phyloP scores from a whole-genome alignment of 306 rosid genomes.

The Glycine soja region DNA sequence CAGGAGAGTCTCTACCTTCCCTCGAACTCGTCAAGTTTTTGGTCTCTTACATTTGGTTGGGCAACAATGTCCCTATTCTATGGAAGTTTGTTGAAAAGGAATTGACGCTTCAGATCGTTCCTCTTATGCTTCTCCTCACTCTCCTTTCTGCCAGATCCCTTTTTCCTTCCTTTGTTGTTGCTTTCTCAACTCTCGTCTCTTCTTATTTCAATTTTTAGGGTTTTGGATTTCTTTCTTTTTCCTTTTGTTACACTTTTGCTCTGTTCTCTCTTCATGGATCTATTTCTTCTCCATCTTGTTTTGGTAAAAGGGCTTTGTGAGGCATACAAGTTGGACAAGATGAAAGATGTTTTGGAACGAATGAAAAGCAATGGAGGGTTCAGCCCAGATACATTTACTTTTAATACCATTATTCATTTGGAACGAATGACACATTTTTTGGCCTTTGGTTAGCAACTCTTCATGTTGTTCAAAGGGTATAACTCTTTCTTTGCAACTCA shows the following conservation, averaged over 20 bases:
- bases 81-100: slow-evolving; percentile 98
- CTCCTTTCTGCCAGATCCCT: slow-evolving; percentile 73
- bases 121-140: slow-evolving; percentile 86
- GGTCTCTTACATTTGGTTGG: slow-evolving; percentile 93
- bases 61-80: slow-evolving; percentile 79
- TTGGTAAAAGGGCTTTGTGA: slow-evolving; percentile 82
- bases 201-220: no score
- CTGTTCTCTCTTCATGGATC: no score
- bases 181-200: no score
- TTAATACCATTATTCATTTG: slow-evolving; percentile 71
- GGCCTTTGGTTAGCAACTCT: slow-evolving; percentile 97
- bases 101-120: slow-evolving; percentile 67
- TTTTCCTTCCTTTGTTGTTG: not conserved
- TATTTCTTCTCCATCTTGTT: no score
- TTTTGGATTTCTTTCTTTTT: no score
- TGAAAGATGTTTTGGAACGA: slow-evolving; percentile 64
- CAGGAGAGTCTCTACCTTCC: slow-evolving; percentile 81
- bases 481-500: slow-evolving; percentile 44
- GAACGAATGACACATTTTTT: slow-evolving; percentile 94
- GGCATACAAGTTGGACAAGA: slow-evolving; percentile 61
- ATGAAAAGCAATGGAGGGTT: slow-evolving; percentile 52
- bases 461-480: slow-evolving; percentile 95
- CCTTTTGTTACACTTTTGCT: no score
- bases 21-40: slow-evolving; percentile 71
- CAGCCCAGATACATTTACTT: slow-evolving; percentile 76